phyloP scores from a whole-genome alignment of 352 stramenopile genomes.

The Phytophthora fragariae region DNA sequence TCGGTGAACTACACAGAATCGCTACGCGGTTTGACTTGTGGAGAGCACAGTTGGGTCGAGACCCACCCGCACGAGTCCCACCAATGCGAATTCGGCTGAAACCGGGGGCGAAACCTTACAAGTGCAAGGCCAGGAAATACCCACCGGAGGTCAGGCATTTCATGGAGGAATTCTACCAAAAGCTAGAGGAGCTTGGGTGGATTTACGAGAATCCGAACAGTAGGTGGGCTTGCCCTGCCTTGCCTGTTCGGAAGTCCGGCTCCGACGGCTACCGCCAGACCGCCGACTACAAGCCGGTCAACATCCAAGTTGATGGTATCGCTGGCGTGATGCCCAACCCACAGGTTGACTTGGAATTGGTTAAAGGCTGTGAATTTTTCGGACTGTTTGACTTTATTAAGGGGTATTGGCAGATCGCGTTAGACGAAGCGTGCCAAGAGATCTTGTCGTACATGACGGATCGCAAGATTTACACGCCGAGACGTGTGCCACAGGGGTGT shows the following conservation, averaged over 20 bases:
- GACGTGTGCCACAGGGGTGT: constrained; percentile 1
- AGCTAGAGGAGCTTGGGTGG: constrained; percentile 29
- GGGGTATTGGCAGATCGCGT: constrained; percentile 3
- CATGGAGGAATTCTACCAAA: constrained; percentile 18
- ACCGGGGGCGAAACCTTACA: constrained; percentile 19
- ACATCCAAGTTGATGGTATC: constrained; percentile 20
- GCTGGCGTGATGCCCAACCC: constrained; percentile 35
- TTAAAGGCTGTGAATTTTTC: constrained; percentile 1
- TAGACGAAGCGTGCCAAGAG: neutral
- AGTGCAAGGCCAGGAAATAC: constrained; percentile 18
- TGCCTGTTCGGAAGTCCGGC: constrained; percentile 7
- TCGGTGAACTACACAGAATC: constrained; percentile 1
- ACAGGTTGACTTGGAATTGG: constrained; percentile 1
- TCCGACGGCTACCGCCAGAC: constrained; percentile 23
- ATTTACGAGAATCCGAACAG: constrained; percentile 21
- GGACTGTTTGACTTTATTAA: constrained; percentile 30
- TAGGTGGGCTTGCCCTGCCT: constrained; percentile 24
- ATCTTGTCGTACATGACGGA: constrained; percentile 21
- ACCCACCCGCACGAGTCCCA: constrained; percentile 4
- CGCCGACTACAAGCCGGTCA: constrained; percentile 34
- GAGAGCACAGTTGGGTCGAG: neutral
- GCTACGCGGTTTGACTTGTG: constrained; percentile 14
- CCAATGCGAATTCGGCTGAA: constrained; percentile 27
- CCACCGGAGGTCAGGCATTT: constrained; percentile 22
- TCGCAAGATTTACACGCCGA: constrained; percentile 8